phyloP scores from a whole-genome alignment of 768 basidiomycete genomes.

The Leccinum fibrillosum region DNA sequence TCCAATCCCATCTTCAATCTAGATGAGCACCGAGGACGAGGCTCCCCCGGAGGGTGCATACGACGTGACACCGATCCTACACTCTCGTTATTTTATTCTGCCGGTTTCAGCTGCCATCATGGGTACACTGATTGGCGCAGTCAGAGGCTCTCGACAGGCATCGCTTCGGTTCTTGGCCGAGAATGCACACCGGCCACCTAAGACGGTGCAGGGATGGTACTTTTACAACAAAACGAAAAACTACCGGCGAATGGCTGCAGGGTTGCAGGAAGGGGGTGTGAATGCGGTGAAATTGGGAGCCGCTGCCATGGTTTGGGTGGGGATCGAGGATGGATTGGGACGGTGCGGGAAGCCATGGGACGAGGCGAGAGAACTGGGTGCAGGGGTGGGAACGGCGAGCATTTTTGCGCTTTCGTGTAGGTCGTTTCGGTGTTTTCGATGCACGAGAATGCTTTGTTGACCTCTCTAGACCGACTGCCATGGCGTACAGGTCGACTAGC shows the following conservation, averaged over 20 bases:
- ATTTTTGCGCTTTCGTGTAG: constrained; percentile 56
- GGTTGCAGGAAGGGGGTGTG: constrained; percentile 59
- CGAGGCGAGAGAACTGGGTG: constrained; percentile 54
- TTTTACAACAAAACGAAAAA: constrained; percentile 97
- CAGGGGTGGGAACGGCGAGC: constrained; percentile 60
- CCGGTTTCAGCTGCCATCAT: constrained; percentile 57
- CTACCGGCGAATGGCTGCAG: constrained; percentile 76
- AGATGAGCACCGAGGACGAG: constrained; percentile 18
- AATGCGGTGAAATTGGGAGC: constrained; percentile 53
- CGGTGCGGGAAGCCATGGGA: constrained; percentile 34
- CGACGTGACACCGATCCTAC: constrained; percentile 31
- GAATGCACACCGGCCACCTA: constrained; percentile 85
- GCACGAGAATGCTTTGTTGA: neutral
- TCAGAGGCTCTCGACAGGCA: constrained; percentile 69
- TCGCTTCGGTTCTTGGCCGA: constrained; percentile 85
- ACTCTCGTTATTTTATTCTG: constrained; percentile 55
- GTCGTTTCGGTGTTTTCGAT: constrained; percentile 19
- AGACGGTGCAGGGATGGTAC: constrained; percentile 89
- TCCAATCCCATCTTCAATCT: neutral
- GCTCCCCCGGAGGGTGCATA: constrained; percentile 12
- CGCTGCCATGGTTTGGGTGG: constrained; percentile 47
- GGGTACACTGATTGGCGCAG: constrained; percentile 67
- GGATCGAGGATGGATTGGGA: constrained; percentile 43
- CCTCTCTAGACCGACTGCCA: constrained; percentile 52
- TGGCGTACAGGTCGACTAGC: constrained; percentile 47